Base-by-base conservation (phyloP, 352 stramenopile genomes). In the Aphanomyces cochlioides region DNA sequence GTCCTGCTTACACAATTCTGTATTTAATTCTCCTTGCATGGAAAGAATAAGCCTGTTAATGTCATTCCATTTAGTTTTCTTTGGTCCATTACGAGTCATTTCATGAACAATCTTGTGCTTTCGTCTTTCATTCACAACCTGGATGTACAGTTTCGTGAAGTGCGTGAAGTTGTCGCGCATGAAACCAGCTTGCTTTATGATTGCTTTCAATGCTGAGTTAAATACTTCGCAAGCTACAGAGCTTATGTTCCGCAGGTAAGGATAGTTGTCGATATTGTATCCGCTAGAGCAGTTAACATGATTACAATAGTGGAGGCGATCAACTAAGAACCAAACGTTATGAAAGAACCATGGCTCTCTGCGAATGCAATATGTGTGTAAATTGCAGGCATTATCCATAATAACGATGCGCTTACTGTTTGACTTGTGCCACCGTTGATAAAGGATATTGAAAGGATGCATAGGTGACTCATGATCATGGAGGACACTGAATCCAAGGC, bases 341-440 rank as follows among this genome's bases (percentile, higher is more conserved):
- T 50, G 43, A n/a, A 50, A 50, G 17, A 50, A 50, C 43, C 43
- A 50, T n/a, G 43, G 43, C 43, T 50, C 43, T n/a, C 43, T 50
- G 10, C 10, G 17, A 12, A 50, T 50, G 10, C 10, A 12, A 50
- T 50, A 50, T 50, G 43, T 50, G 17, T 50, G 43, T 12, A 50
- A n/a, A n/a, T 50, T 50, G 43, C 43, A 50, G 10, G 43, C 43
- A n/a, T 50, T 50, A n/a, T 50, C 43, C 10, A 50, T 12, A 50
- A 50, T 50, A 50, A 50, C 43, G 43, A 50, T n/a, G 17, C 43
- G 43, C 43, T n/a, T 12, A n/a, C 10, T n/a, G 10, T 50, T 50
- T 12, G 10, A n/a, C 17, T 50, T 50, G 43, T 2, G 43, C 43
- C 43, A 50, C 17, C 43, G 43, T n/a, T 50, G 43, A 50, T 50